Evolutionary conservation across 176 grass and related monocot species (phyloP).

Genomic region (Hordeum vulgare): MorexV3_pseudomolecules_assembly NC_058519.1:25342109-25342608

Average conservation of each 20-base stretch:
- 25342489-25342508: slow-evolving; percentile 97
- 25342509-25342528: slow-evolving; percentile 90
- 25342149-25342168: background rate
- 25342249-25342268: background rate
- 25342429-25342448: slow-evolving; percentile 75
- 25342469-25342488: slow-evolving; percentile 83
- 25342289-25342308: background rate
- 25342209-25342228: background rate
- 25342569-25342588: background rate
- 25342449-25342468: slow-evolving; percentile 87
- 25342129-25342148: background rate
- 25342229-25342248: background rate
- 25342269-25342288: slow-evolving; percentile 16
- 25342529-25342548: slow-evolving; percentile 93
- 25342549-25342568: slow-evolving; percentile 67
- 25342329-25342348: slow-evolving; percentile 92
- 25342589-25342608: slow-evolving; percentile 2
- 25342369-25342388: slow-evolving; percentile 64
- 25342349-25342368: slow-evolving; percentile 79
- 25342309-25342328: slow-evolving; percentile 23
- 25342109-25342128: background rate
- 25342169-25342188: background rate
- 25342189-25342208: slow-evolving; percentile 1
- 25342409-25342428: slow-evolving; percentile 70
- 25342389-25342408: slow-evolving; percentile 61